Evolutionary conservation across 139 green algal genomes (phyloP).

Genomic region (Nannochloris sp.): DNA sequence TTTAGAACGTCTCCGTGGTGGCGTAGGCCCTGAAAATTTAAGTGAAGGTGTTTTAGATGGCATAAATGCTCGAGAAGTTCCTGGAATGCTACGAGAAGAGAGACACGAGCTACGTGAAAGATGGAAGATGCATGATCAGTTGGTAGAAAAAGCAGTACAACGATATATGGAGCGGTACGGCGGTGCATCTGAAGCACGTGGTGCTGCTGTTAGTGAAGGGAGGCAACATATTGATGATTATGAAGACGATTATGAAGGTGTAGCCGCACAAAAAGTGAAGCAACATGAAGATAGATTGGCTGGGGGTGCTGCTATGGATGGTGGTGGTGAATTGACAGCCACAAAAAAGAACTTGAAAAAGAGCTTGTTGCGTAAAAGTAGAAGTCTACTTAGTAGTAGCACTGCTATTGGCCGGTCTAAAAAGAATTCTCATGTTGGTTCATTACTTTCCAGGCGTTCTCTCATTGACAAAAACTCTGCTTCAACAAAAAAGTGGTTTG

Average conservation of each 20-base stretch:
- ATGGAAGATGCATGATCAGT: background rate
- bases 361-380: too few relatives aligned
- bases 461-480: too few relatives aligned
- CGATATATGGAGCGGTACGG: background rate
- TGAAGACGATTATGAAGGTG: background rate
- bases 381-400: too few relatives aligned
- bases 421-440: too few relatives aligned
- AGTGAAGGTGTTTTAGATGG: background rate
- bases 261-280: background rate
- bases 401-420: too few relatives aligned
- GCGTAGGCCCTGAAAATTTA: constrained; percentile 27
- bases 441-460: too few relatives aligned
- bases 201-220: background rate
- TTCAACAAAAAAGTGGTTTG: background rate
- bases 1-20: constrained; percentile 26
- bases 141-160: background rate
- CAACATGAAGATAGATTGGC: background rate
- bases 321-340: background rate
- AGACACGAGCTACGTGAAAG: background rate
- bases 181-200: background rate
- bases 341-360: too few relatives aligned
- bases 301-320: background rate
- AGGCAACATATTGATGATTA: background rate
- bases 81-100: constrained; percentile 22
- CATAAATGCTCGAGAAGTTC: constrained; percentile 12